Evolutionary conservation across 2,329 filamentous ascomycete species (phyloP).

Genomic region (Apiospora saccharicola): DNA sequence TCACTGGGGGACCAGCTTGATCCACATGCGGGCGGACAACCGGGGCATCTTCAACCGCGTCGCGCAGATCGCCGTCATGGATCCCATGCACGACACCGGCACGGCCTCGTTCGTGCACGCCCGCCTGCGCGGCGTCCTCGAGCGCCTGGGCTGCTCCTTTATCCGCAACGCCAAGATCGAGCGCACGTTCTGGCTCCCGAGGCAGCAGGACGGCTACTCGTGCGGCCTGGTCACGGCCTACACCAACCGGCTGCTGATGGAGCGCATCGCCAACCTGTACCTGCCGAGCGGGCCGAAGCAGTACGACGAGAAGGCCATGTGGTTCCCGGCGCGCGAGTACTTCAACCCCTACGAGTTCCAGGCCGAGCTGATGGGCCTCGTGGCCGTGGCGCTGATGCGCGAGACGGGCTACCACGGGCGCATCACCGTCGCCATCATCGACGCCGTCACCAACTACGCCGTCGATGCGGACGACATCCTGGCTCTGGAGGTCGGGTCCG

Average conservation of each 20-base stretch:
- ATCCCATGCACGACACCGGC: not conserved
- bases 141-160: not conserved
- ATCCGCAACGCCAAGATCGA: not conserved
- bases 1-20: not conserved
- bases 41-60: not conserved
- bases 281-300: not conserved
- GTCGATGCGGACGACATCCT: not conserved
- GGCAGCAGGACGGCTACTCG: not conserved
- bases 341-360: not conserved
- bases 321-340: not conserved
- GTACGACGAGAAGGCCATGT: not conserved
- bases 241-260: not conserved
- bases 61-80: not conserved
- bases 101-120: not conserved
- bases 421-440: not conserved
- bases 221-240: not conserved
- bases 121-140: not conserved
- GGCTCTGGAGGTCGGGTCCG: not conserved
- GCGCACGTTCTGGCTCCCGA: not conserved
- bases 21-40: not conserved
- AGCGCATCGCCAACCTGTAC: not conserved
- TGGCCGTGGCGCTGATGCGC: not conserved
- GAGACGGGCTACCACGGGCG: not conserved
- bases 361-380: not conserved
- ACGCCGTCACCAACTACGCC: not conserved